Base-by-base conservation (phyloP, 2,329 filamentous ascomycete species). In the Dactylonectria macrodidyma region DNA sequence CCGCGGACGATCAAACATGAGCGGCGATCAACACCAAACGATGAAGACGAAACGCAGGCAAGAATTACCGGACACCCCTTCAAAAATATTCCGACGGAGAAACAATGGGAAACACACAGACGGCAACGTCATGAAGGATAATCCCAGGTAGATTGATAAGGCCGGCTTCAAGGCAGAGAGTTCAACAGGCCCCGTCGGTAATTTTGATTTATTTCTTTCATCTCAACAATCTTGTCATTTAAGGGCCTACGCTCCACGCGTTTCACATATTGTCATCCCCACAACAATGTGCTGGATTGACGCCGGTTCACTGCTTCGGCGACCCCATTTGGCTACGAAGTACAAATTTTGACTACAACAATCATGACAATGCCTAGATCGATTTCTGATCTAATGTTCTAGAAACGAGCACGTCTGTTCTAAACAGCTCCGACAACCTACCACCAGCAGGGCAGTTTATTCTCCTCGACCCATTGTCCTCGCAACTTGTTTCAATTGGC, bases 401-500 rank as follows among this genome's bases (percentile, higher is more conserved):
- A 7, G 41, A 44, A 44, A 5, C 16, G 6, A 44, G 16, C 41
- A 3, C n/a, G 5, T n/a, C 5, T n/a, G 41, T n/a, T 8, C 16
- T 14, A 44, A 14, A 3, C 41, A 44, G 3, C 41, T 2, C 8
- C n/a, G 14, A 44, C 41, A n/a, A n/a, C 41, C 41, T 14, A 8
- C 41, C 16, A n/a, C 41, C 26, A 30, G 7, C 14, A 7, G 16
- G 41, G 14, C 41, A 44, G n/a, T 44, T 44, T 7, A 8, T 44
- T 41, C 38, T 30, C 26, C 26, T 30, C 12, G 38, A 14, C 41
- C 16, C 41, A 44, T n/a, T n/a, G 41, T 30, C 26, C 44, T 19
- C 22, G 33, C 52, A 33, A 54, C 24, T 61, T 56, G 63, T 66
- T 66, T 66, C 63, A 11, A 62, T 47, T 36, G 26, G 33, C 14